Evolutionary conservation across 768 basidiomycete species (phyloP), one percentile per base, ranked within the genome.

Genomic region (Phallus indusiatus): DNA sequence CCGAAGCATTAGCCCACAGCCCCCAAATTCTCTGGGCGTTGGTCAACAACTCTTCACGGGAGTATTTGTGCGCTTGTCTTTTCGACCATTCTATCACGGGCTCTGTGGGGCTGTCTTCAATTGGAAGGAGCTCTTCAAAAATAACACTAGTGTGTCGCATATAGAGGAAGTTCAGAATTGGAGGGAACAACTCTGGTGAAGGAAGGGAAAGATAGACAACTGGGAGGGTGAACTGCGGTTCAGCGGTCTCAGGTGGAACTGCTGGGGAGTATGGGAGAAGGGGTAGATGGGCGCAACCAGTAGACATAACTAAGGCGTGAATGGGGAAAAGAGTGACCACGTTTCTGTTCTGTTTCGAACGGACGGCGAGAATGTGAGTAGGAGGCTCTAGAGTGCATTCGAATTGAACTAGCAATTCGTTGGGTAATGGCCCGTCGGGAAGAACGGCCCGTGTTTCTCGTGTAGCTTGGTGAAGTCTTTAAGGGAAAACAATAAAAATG

Each of bases 141-240:
- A 91, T 78, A n/a, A 71, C 62, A 53, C 74, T 73, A 24, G 83
- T 73, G 62, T 81, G 78, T 66, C 86, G 83, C 24, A 78, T 79
- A 73, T 92, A 89, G 63, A 92, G 74, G 74, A 79, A 90, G 0
- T 74, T 69, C 63, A 83, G 82, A 9, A 92, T 74, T 34, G 82
- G 70, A 9, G 81, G 71, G 71, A 90, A 90, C 0, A 86, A 81
- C 1, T 79, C 77, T 0, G 86, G 81, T 1, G 85, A 84, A 1
- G 90, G 89, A 12, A 92, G 75, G 47, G 80, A 75, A 64, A 92
- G 71, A 1, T 83, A 84, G 12, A 90, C 75, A 17, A 91, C 80
- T 20, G 90, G 88, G 5, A 91, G 64, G 14, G 63, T 67, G 54
- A 66, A 47, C 47, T 54, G 52, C 18, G 64, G 66, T 55, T 62